Conservation (phyloP, 108 stramenopile genomes). For the Conticribra weissflogii region DNA sequence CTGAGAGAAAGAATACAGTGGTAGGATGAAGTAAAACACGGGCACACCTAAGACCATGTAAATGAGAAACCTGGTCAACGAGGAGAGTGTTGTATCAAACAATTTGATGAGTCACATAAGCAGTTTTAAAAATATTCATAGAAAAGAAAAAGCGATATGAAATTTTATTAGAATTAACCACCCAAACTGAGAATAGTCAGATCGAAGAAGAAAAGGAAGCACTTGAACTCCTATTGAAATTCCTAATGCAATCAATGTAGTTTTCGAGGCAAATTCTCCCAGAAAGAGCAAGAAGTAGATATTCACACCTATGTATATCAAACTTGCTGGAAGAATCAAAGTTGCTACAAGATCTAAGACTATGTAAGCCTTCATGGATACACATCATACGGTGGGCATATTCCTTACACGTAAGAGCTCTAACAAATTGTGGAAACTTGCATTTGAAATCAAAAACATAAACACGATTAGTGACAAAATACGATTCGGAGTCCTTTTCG, state of each 20-base stretch:
- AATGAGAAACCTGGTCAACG: conserved; percentile 54
- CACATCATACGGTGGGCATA: conserved; percentile 38
- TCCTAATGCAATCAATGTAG: conserved; percentile 41
- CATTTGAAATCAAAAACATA: no score
- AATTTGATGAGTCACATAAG: no score
- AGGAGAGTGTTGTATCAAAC: no score
- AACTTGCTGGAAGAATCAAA: conserved; percentile 40
- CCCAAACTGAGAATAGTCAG: no score
- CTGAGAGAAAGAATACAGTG: conserved; percentile 54
- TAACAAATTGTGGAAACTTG: conserved; percentile 49
- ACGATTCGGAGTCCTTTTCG: no score
- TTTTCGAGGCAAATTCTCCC: conserved; percentile 15
- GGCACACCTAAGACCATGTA: conserved; percentile 49
- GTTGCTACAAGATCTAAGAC: conserved; percentile 45
- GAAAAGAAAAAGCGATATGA: no score
- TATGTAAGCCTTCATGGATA: conserved; percentile 44
- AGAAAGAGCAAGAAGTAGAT: conserved; percentile 24
- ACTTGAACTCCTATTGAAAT: conserved; percentile 46
- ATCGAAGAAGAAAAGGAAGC: conserved; percentile 37
- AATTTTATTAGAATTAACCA: no score
- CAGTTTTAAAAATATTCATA: no score
- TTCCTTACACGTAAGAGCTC: conserved; percentile 35
- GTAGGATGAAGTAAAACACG: conserved; percentile 60
- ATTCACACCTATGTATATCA: conserved; percentile 38
- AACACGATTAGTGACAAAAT: no score